Evolutionary conservation across 306 rosid genomes (phyloP), one percentile per base, ranked within the genome.

Genomic region (Amphicarpaea edgeworthii): DNA sequence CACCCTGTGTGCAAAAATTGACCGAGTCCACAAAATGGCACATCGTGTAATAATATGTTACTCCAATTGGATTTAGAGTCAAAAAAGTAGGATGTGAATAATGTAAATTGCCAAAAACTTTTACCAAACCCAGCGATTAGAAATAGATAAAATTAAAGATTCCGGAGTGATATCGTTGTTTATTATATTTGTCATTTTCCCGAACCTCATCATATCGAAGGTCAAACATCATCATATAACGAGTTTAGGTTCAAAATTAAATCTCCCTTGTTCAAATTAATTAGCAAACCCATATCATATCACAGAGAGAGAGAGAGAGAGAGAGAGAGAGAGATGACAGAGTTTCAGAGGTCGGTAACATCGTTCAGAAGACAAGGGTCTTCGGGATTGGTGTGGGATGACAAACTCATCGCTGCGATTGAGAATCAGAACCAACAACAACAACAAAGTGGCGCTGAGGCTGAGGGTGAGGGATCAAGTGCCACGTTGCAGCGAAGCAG

Each of bases 301-400:
- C n/a, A n/a, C n/a, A n/a, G 2, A 57, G 66, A 77, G 19, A 82
- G 14, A 23, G 32, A 70, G 51, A 60, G 2, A 57, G 66, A 77
- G 19, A 82, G 14, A 23, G 32, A 70, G 51, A 60, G 21, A 70
- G 46, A 70, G 5, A 81, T 89, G 96, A 87, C 77, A 14, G 90
- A 79, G 70, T 37, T 92, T n/a, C 87, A 83, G 55, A 85, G 89
- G 80, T 90, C 97, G 10, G 86, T 81, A 17, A 87, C 91, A 72
- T 87, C 97, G 6, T 92, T 87, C 65, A 83, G 97, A 49, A 85
- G 97, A 78, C 91, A 87, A 71, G 97, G 97, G 1, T 92, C 97
- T 0, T 90, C 93, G 2, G 97, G 97, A 1, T 62, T 83, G 76
- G 83, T 87, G 2, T 92, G 97, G 97, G 89, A 87, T 73, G 88